Evolutionary conservation across 2,329 filamentous ascomycete genomes (phyloP).

Genomic region (Monosporascus sp.): DNA sequence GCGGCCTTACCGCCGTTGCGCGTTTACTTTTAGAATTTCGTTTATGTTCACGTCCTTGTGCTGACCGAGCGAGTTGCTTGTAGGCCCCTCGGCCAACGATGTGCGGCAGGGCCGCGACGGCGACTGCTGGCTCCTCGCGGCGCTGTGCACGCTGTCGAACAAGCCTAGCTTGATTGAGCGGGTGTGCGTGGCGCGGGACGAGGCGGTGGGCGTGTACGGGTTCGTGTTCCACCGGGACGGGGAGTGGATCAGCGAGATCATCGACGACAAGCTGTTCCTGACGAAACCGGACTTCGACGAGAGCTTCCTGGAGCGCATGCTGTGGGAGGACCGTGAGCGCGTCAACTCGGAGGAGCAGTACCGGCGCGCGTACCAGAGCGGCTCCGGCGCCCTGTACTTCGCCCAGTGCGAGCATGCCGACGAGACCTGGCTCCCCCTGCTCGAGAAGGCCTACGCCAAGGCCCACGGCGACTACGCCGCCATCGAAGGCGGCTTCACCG

Average conservation of each 20-base stretch:
- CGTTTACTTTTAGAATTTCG: too few species aligned
- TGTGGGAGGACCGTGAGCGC: conserved; percentile 41
- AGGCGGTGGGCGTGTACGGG: conserved; percentile 74
- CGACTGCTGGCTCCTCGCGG: conserved; percentile 84
- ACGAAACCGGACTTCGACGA: conserved; percentile 60
- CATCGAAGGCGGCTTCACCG: conserved; percentile 62
- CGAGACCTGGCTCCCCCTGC: conserved; percentile 67
- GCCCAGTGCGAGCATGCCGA: conserved; percentile 63
- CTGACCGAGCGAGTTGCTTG: too few species aligned
- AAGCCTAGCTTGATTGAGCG: conserved; percentile 66
- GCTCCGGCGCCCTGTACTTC: conserved; percentile 65
- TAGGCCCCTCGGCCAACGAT: conserved; percentile 48
- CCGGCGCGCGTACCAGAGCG: conserved; percentile 59
- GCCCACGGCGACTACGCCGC: conserved; percentile 68
- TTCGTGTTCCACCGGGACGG: conserved; percentile 81
- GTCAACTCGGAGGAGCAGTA: conserved; percentile 54
- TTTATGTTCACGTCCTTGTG: too few species aligned
- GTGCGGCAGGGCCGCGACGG: conserved; percentile 73
- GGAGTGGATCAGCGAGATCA: conserved; percentile 61
- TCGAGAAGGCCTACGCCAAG: conserved; percentile 72
- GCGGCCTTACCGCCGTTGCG: too few species aligned
- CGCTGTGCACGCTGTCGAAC: conserved; percentile 70
- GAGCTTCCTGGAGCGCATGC: conserved; percentile 40
- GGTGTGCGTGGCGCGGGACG: conserved; percentile 68
- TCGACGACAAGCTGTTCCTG: conserved; percentile 53